Base-by-base conservation (phyloP, 306 rosid species). In the Purshia tridentata region DNA sequence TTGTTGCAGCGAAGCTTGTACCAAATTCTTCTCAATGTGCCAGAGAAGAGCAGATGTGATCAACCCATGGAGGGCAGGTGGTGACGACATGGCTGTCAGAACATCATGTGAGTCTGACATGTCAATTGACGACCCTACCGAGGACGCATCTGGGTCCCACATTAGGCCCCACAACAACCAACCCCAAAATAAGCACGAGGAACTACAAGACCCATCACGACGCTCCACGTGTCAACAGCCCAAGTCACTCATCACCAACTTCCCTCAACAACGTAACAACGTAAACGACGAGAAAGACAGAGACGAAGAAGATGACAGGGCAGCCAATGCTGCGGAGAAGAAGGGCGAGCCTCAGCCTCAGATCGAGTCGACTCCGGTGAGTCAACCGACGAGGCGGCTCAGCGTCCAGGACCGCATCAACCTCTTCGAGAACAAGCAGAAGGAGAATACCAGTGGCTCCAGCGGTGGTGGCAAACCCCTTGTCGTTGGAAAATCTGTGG, bases 341-440 rank as follows among this genome's bases (percentile, higher is more conserved):
- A 72, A 71, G 69, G 65, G 49, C 10, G 85, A 80, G 44, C 82
- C 29, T 18, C 10, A 78, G 52, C 65, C 81, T 62, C 54, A 67
- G 20, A 50, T 66, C 4, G 86, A 78, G 63, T 68, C 78, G 23
- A 63, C 74, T 55, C 82, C 84, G 1, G 72, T 82, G 20, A 78
- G 81, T 70, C 96, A 81, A 65, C 63, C 88, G 0, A 48, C 82
- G 2, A 87, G 98, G 83, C 88, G 98, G 70, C 97, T 95, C 56
- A 90, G 97, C 50, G 99, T 95, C 29, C 99, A 91, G 85, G 99
- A 95, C 83, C 87, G 98, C 7, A 95, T 95, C 80, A 95, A 87
- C 82, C 90, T 95, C 22, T 95, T 95, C 15, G 99, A 95, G 85
- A 92, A 84, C 82, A 95, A 95, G 74, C 99, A 95, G 89, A 93